Evolutionary conservation across 2,329 filamentous ascomycete species (phyloP), one percentile per base, ranked within the genome.

Genomic region (Truncatella angustata): DNA sequence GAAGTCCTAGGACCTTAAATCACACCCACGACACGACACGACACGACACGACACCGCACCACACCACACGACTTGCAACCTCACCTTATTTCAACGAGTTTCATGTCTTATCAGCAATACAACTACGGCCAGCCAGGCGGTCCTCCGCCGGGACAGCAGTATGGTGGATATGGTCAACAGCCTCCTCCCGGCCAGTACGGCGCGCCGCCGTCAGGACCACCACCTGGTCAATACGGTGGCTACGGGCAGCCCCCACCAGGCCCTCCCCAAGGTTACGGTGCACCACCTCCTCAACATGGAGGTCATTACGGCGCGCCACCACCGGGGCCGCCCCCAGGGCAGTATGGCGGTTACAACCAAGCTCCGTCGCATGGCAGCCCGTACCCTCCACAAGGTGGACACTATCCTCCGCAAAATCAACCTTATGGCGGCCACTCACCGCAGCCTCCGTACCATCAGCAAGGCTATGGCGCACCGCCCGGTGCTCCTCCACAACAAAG

Each of bases 401-500:
- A 40, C n/a, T 50, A 50, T 39, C 35, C 47, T n/a, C 47, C 47
- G 10, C 47, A 14, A 12, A 35, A 18, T 16, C 47, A 50, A 26
- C 47, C 35, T 14, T 50, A 50, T 23, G 47, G 47, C 7, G 47
- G 28, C 5, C 47, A 35, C n/a, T 36, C 47, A 18, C 47, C 47
- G 12, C 47, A 40, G 12, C 47, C 35, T 12, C 28, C 28, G 4
- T 42, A 49, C 21, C n/a, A n/a, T n/a, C 46, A 32, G 46, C 46
- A 49, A 37, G 40, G 40, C 23, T 49, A 50, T 28, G 47, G 47
- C 14, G 50, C 45, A 24, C 49, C 53, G n/a, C 45, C 53, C 16
- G 69, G 70, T 66, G 67, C 24, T 71, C 72, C 39, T 71, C 70
- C 34, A 74, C 73, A 3, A 73, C 70, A 24, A 70, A 63, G 58